Evolutionary conservation across 495 filamentous ascomycete species (phyloP).

Genomic region (Chaetomium fimeti): DNA sequence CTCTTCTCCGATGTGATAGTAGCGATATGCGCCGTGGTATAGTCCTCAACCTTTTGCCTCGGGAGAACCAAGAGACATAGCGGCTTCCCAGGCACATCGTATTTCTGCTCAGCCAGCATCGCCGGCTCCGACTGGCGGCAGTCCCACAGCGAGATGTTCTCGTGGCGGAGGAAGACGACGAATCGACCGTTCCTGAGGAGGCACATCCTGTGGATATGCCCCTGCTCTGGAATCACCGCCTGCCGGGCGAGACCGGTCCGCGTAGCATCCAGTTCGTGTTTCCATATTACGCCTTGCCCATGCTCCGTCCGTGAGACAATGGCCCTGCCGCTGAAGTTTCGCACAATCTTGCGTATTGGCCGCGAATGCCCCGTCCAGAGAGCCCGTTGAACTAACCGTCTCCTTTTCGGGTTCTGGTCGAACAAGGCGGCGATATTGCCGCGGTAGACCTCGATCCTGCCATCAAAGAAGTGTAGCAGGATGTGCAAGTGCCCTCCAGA

Average conservation of each 20-base stretch:
- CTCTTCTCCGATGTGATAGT: constrained; percentile 78
- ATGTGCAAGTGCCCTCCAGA: constrained; percentile 64
- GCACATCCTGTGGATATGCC: constrained; percentile 81
- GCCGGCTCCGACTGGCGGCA: constrained; percentile 56
- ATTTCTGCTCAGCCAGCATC: constrained; percentile 58
- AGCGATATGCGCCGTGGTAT: constrained; percentile 65
- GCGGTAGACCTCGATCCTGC: constrained; percentile 76
- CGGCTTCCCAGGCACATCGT: constrained; percentile 66
- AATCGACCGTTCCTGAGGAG: constrained; percentile 72
- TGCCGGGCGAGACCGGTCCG: constrained; percentile 60
- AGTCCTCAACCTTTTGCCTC: constrained; percentile 53
- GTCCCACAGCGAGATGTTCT: constrained; percentile 80
- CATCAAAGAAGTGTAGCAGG: constrained; percentile 85
- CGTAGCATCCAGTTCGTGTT: constrained; percentile 51
- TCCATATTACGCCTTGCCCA: constrained; percentile 82
- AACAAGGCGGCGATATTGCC: constrained; percentile 77
- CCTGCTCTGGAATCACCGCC: constrained; percentile 64
- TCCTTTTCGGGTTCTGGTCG: constrained; percentile 67
- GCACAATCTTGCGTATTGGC: constrained; percentile 77
- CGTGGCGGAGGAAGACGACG: constrained; percentile 76
- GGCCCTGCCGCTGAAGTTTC: constrained; percentile 75
- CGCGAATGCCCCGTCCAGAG: constrained; percentile 84
- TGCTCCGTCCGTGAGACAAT: constrained; percentile 77
- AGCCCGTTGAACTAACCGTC: constrained; percentile 57
- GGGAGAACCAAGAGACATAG: constrained; percentile 81